Conservation (phyloP, 768 basidiomycete species). For the Tylopilus rubrobrunneus region DNA sequence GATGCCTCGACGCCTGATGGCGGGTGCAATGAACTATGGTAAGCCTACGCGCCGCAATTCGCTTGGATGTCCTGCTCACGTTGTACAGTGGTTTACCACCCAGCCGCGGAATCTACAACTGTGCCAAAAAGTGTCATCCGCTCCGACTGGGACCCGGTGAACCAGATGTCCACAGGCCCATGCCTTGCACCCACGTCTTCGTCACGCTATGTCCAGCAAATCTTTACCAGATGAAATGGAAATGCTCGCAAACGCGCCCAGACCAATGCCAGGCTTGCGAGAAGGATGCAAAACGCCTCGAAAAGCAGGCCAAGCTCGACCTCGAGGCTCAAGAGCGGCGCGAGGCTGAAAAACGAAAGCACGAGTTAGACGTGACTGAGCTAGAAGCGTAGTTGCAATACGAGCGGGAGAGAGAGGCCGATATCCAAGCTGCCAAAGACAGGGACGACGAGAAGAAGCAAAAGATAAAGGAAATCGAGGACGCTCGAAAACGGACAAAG, state of each 20-base stretch:
- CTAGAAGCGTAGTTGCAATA: conserved; percentile 9
- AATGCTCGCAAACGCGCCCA: conserved; percentile 40
- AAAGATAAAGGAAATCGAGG: conserved; percentile 11
- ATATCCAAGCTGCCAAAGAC: conserved; percentile 10
- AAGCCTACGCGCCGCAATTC: conserved; percentile 11
- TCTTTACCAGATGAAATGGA: conserved; percentile 41
- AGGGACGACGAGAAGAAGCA: conserved; percentile 9
- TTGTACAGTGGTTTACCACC: conserved; percentile 43
- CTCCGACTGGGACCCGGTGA: conserved; percentile 45
- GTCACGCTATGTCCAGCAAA: conserved; percentile 37
- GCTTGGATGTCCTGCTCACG: background rate
- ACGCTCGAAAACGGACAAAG: conserved; percentile 5
- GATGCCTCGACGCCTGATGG: conserved; percentile 54
- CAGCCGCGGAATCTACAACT: conserved; percentile 49
- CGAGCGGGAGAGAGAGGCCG: conserved; percentile 8
- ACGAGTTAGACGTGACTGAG: conserved; percentile 24
- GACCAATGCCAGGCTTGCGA: conserved; percentile 45
- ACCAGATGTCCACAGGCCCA: conserved; percentile 21
- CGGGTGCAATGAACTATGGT: conserved; percentile 62
- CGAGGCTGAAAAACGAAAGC: conserved; percentile 43
- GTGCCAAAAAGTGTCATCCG: conserved; percentile 61
- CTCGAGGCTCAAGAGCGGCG: conserved; percentile 40
- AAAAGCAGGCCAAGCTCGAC: conserved; percentile 38
- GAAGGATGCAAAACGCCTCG: conserved; percentile 36
- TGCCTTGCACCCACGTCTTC: conserved; percentile 42